Base-by-base conservation (phyloP, 2,329 filamentous ascomycete species). In the Trichoderma breve region DNA sequence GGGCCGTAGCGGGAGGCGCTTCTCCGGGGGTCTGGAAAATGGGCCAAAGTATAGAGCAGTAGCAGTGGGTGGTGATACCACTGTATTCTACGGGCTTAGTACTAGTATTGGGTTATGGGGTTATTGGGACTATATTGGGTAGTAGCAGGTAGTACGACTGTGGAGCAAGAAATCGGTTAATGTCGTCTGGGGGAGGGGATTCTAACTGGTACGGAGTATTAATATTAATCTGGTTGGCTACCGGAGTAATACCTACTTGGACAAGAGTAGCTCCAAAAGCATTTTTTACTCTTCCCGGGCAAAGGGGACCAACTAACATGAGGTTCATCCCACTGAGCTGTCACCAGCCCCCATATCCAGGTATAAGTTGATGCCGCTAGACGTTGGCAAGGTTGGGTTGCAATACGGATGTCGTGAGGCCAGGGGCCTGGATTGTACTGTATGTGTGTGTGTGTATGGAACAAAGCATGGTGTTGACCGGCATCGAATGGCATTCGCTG, bases 161-260 rank as follows among this genome's bases (percentile, higher is more conserved):
- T 12, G 39, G 43, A 51, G 43, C 30, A 28, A 14, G 21, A n/a
- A 34, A 26, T 57, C 63, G 47, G 30, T 57, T 66, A 53, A 53
- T 26, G 30, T 66, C 63, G 47, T 39, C 11, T 36, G 7, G 14
- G 47, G n/a, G 15, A 8, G 36, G 36, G 36, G 36, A 18, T 39
- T 55, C 34, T 30, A 39, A 66, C 63, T 66, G 63, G 47, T 30
- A 66, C 63, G 63, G 63, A 66, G 63, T 55, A 55, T 66, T 66
- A 24, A 34, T 55, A 55, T 66, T 57, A 11, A 34, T 36, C 21
- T 57, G 21, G 32, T n/a, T 26, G 63, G 63, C 43, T 24, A 32
- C 21, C 63, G 63, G 63, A 66, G 63, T 66, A 66, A 66, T 66
- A 60, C 43, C n/a, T 66, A 60, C 43, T 21, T 24, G 43, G 43